A percentile compares a stretch with the other conserved stretches of the same genome.
These are phyloP conservation scores for Termitomyces bulborhizus DNA, from an alignment of 768 basidiomycete genomes.

Conservation along the genomic window DNA sequence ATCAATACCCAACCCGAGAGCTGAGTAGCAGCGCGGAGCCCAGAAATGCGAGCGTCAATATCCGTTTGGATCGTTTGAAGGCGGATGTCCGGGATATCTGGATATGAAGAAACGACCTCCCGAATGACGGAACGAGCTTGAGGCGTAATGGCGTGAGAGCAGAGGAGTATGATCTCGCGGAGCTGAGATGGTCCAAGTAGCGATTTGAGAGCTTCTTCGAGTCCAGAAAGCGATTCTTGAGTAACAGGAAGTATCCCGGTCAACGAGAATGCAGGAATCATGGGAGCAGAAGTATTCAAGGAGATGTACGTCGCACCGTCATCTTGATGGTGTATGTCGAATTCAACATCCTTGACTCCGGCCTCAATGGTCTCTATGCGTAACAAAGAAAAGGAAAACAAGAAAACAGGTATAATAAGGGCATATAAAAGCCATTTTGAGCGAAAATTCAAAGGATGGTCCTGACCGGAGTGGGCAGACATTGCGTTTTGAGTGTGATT, in stretches of 20 bases:
- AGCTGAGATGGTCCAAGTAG: conserved; percentile 33
- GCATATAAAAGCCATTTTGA: conserved; percentile 4
- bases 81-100: conserved; percentile 36
- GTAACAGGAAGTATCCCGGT: conserved; percentile 46
- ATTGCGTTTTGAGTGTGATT: neutral
- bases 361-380: neutral
- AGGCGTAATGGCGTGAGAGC: conserved; percentile 29
- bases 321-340: conserved; percentile 2
- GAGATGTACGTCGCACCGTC: conserved; percentile 3
- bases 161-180: conserved; percentile 41
- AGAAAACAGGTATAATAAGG: conserved; percentile 3
- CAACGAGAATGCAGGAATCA: conserved; percentile 26
- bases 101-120: conserved; percentile 20
- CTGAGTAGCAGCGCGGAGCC: conserved; percentile 30
- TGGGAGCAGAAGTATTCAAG: conserved; percentile 1
- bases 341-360: neutral
- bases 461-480: neutral
- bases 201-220: conserved; percentile 29
- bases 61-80: conserved; percentile 25
- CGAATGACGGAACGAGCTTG: conserved; percentile 31
- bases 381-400: conserved; percentile 1
- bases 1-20: conserved; percentile 45
- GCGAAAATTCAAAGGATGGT: neutral
- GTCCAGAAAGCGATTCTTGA: conserved; percentile 21
- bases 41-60: conserved; percentile 17